These are phyloP conservation scores for Fusarium domesticum DNA, from an alignment of 2,329 filamentous ascomycete genomes.

Conservation along the genomic window DNA sequence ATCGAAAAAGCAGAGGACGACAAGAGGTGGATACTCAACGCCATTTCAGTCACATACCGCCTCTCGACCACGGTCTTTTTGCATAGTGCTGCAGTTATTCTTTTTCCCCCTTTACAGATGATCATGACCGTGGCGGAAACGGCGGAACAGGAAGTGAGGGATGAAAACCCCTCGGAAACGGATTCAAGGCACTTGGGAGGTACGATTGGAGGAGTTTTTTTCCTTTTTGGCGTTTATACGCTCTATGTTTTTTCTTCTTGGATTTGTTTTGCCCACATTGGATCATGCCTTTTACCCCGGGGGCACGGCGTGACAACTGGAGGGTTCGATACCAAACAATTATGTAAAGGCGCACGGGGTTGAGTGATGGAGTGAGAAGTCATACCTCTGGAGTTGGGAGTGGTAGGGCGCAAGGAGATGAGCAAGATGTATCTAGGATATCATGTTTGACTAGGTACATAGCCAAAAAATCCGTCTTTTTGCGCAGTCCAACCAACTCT, in stretches of 20 bases:
- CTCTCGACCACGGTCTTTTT: no score
- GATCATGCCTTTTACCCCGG: constrained; percentile 24
- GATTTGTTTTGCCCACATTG: constrained; percentile 15
- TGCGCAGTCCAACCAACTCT: no score
- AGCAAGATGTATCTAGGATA: no score
- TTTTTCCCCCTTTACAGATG: no score
- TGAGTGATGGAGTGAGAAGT: constrained; percentile 1
- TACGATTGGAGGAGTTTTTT: constrained; percentile 29
- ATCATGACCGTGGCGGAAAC: constrained; percentile 4
- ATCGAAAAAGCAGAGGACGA: constrained; percentile 20
- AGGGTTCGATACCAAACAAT: constrained; percentile 29
- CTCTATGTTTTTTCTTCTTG: constrained; percentile 20
- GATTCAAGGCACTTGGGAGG: constrained; percentile 21
- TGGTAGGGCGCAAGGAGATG: neutral
- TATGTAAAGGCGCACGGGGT: constrained; percentile 12
- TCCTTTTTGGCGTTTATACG: constrained; percentile 24
- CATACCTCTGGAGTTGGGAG: constrained; percentile 6
- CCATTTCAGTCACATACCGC: constrained; percentile 3
- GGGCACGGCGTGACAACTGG: constrained; percentile 19
- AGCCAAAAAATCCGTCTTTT: no score
- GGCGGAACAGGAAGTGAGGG: constrained; percentile 17
- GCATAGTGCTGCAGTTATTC: no score
- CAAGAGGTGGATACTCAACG: constrained; percentile 8
- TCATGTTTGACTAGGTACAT: no score
- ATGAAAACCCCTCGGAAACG: neutral